Evolutionary conservation across 768 basidiomycete species (phyloP).

Genomic region (Xerocomellus intermedius): DNA sequence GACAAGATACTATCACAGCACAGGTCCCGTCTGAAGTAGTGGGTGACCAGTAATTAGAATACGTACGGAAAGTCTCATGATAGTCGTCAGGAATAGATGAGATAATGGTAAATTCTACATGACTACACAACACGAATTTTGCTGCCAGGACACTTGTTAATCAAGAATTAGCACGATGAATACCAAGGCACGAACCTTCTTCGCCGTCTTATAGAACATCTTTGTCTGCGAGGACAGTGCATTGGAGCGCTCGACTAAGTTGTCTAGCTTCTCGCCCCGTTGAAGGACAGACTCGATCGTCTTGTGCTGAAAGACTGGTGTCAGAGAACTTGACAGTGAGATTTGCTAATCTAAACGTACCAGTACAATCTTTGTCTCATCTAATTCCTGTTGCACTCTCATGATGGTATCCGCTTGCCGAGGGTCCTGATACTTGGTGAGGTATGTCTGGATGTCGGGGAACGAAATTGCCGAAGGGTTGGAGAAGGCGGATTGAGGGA

Average conservation of each 20-base stretch:
- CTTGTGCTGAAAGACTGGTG: conserved; percentile 70
- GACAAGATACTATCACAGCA: conserved; percentile 7
- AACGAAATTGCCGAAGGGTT: conserved; percentile 71
- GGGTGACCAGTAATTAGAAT: conserved; percentile 11
- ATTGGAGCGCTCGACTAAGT: conserved; percentile 90
- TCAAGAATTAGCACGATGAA: background rate
- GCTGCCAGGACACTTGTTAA: conserved; percentile 46
- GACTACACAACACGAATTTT: conserved; percentile 93
- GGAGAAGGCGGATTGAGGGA: conserved; percentile 67
- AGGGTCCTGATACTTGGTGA: conserved; percentile 95
- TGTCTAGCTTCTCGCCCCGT: conserved; percentile 95
- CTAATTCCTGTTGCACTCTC: conserved; percentile 96
- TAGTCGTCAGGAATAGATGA: conserved; percentile 13
- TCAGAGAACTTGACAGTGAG: background rate
- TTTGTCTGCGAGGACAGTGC: conserved; percentile 87
- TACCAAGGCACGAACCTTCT: conserved; percentile 67
- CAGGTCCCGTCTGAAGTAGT: conserved; percentile 1
- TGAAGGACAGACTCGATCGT: conserved; percentile 97
- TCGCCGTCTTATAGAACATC: conserved; percentile 99
- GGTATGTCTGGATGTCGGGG: conserved; percentile 71
- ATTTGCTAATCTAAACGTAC: conserved; percentile 45
- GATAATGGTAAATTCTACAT: conserved; percentile 48
- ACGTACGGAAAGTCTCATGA: conserved; percentile 23
- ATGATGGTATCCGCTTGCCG: conserved; percentile 97
- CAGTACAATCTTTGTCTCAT: conserved; percentile 98